Percentiles rank a stretch among this genome's conserved stretches.
phyloP scores from a whole-genome alignment of 2,329 filamentous ascomycete species.

The Diaporthe destruens region DNA sequence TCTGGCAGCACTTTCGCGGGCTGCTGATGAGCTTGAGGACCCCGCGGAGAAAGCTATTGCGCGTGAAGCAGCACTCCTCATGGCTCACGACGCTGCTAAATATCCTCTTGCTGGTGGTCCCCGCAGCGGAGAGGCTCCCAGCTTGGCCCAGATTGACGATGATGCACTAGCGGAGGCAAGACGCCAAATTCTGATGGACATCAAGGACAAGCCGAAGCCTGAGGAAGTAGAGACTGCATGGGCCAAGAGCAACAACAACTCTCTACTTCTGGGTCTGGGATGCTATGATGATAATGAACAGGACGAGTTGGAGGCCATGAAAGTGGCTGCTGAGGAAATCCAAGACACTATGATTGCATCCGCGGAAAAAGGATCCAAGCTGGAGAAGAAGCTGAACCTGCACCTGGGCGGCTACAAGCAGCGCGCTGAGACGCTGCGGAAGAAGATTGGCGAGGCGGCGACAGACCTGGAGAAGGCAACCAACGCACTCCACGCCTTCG shows the following conservation, averaged over 20 bases:
- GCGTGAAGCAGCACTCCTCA: constrained; percentile 80
- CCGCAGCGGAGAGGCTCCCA: constrained; percentile 70
- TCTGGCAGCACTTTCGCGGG: constrained; percentile 74
- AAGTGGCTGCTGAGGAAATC: constrained; percentile 79
- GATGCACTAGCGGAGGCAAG: constrained; percentile 79
- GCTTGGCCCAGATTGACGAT: constrained; percentile 77
- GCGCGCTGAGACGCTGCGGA: constrained; percentile 81
- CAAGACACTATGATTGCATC: constrained; percentile 79
- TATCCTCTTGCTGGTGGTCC: constrained; percentile 78
- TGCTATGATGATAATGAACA: constrained; percentile 84
- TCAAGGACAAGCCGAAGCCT: constrained; percentile 60
- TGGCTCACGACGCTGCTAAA: constrained; percentile 83
- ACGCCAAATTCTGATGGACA: constrained; percentile 81
- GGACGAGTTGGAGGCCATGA: constrained; percentile 74
- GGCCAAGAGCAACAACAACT: constrained; percentile 64
- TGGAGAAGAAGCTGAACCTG: constrained; percentile 92
- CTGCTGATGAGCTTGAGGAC: constrained; percentile 71
- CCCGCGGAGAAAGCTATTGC: constrained; percentile 78
- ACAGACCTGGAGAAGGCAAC: constrained; percentile 80
- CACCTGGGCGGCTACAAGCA: constrained; percentile 92
- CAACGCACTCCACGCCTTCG: constrained; percentile 79
- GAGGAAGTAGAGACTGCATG: constrained; percentile 67
- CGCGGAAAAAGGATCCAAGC: constrained; percentile 84
- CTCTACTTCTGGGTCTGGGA: constrained; percentile 81
- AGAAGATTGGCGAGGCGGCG: constrained; percentile 83